Evolutionary conservation across 306 rosid species (phyloP).

Genomic region (Bauhinia variegata): DNA sequence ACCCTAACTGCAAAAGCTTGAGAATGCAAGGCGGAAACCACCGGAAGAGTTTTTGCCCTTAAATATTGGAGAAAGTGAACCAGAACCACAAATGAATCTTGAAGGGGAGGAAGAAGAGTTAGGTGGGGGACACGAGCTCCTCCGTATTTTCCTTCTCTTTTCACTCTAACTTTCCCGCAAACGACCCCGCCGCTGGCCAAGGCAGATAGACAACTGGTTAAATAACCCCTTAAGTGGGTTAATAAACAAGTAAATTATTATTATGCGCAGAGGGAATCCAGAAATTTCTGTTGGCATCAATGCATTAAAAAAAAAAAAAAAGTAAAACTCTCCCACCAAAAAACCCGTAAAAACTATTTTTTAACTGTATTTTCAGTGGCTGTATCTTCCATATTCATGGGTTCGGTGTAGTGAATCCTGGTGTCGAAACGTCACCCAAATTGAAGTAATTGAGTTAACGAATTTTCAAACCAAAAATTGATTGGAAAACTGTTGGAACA

Average conservation of each 20-base stretch:
- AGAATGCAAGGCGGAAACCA: not conserved
- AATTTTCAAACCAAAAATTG: no score
- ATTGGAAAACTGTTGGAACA: no score
- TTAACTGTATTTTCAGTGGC: no score
- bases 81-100: constrained; percentile 5
- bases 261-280: not conserved
- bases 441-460: no score
- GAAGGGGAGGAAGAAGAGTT: constrained; percentile 17
- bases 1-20: constrained; percentile 38
- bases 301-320: no score
- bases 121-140: constrained; percentile 42
- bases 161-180: constrained; percentile 16
- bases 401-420: no score
- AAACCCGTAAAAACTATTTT: no score
- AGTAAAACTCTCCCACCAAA: no score
- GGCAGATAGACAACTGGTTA: not conserved
- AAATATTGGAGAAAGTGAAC: not conserved
- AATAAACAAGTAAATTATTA: not conserved
- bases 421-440: no score
- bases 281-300: not conserved
- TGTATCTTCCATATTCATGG: no score
- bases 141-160: constrained; percentile 11
- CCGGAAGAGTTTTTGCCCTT: not conserved
- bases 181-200: not conserved
- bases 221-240: not conserved